Evolutionary conservation across 1,284 basidiomycete genomes (phyloP), one percentile per base, ranked within the genome.

Genomic region (Boletus smithii): DNA sequence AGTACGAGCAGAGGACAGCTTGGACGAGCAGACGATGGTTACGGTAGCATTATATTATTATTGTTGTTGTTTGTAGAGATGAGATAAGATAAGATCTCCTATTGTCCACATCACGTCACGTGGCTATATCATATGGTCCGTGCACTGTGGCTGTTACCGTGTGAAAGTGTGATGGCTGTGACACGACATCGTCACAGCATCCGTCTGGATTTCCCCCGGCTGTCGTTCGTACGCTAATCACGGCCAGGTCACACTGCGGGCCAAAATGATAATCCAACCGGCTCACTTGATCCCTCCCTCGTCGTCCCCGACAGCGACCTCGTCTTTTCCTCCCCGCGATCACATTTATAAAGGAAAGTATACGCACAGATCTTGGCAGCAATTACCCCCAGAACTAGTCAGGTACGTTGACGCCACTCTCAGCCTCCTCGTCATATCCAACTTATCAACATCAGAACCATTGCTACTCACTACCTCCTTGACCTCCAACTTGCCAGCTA

Each of bases 381-480:
- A 86, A 57, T 69, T 88, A 11, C 85, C 85, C 4, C 73, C 76
- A 40, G 85, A 88, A 64, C 73, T 88, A 59, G 70, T 88, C 63
- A 77, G 81, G 84, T 81, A 61, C 64, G 77, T 71, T 37, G 36
- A 49, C 57, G 51, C 55, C 60, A 61, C 64, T 56, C 56, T 59
- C 64, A 60, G 42, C 46, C 47, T 42, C 35, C 13, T 34, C 32
- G 17, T 37, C 51, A 50, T 50, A 48, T 24, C 13, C 42, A 39
- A 34, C 24, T 1, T 11, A 5, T 7, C 18, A 1, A 14, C 31
- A 51, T 50, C 68, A 87, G 84, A 55, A 67, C 79, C 47, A 80
- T 88, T 66, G 76, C 79, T 3, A 83, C 80, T 1, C 71, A 76
- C 59, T 78, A 79, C 59, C 73, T 87, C 23, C 71, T 72, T 63